Evolutionary conservation across 2,329 filamentous ascomycete species (phyloP).

Genomic region (Colletotrichum godetiae): DNA sequence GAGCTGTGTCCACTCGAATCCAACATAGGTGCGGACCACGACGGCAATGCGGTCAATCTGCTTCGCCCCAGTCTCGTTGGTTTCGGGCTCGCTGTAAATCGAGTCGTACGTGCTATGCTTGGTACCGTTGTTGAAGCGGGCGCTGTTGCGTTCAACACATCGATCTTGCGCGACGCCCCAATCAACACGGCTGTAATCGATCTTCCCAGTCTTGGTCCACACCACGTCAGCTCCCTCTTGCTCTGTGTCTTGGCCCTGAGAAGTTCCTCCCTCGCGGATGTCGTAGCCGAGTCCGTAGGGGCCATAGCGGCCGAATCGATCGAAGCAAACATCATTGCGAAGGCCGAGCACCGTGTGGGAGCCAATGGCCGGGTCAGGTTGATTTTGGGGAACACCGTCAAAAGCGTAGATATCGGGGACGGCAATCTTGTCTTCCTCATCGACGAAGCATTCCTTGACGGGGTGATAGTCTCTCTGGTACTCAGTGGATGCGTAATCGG

Average conservation of each 20-base stretch:
- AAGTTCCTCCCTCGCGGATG: conserved; percentile 75
- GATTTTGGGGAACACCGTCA: conserved; percentile 77
- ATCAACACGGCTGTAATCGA: conserved; percentile 66
- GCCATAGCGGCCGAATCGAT: conserved; percentile 85
- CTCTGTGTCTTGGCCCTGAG: conserved; percentile 79
- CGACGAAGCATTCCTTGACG: conserved; percentile 72
- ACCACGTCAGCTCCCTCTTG: conserved; percentile 72
- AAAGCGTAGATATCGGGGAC: conserved; percentile 76
- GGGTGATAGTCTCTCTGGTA: conserved; percentile 65
- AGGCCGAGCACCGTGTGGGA: conserved; percentile 81
- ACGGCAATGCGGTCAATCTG: conserved; percentile 75
- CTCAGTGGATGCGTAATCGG: conserved; percentile 72
- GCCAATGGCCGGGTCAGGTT: conserved; percentile 82
- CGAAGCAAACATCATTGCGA: conserved; percentile 84
- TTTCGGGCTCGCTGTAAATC: conserved; percentile 18
- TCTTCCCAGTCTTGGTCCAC: conserved; percentile 65
- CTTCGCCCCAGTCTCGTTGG: conserved; percentile 40
- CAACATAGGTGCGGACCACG: conserved; percentile 82
- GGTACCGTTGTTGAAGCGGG: conserved; percentile 66
- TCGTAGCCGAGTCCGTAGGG: conserved; percentile 90
- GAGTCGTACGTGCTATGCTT: conserved; percentile 39
- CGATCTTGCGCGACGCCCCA: conserved; percentile 66
- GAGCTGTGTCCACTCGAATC: conserved; percentile 82
- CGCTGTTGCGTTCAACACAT: conserved; percentile 70
- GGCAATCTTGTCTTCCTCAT: conserved; percentile 65